Evolutionary conservation across 768 basidiomycete species (phyloP), one percentile per base, ranked within the genome.

Genomic region (Strobilomyces echinocephalus): DNA sequence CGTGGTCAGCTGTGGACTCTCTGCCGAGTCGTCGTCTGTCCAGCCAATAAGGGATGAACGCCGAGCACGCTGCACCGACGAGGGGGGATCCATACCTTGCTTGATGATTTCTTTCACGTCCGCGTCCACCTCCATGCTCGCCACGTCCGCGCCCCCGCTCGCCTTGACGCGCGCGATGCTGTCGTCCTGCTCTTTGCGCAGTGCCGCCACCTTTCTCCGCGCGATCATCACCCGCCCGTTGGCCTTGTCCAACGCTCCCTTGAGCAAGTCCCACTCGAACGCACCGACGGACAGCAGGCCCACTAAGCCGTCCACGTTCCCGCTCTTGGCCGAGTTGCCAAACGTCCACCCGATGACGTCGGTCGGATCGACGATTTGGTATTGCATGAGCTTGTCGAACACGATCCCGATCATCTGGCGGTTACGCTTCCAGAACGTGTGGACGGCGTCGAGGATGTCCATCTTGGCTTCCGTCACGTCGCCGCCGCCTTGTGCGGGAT

Each of bases 341-440:
- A 97, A 95, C 16, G 87, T 82, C 88, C 90, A 95, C 4, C 74
- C 74, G 50, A 97, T 86, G 9, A 98, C 87, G 59, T 99, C 95
- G 15, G 84, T 83, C 0, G 95, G 92, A 61, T 97, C 94, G 38
- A 98, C 87, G 52, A 98, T 90, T 66, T 97, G 94, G 71, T 99
- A 99, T 67, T 98, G 95, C 84, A 98, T 89, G 50, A 98, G 75
- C 73, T 99, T 99, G 76, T 98, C 97, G 57, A 95, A 87, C 8
- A 97, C 93, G 64, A 99, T 94, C 15, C 79, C 78, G 44, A 94
- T 76, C 84, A 94, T 91, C 62, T 97, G 94, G 30, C 80, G 75
- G 63, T 88, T 92, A 61, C 83, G 71, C 58, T 78, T 79, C 95
- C 95, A 99, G 73, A 95, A 98, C 5, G 75, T 69, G 0, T 83